Conservation (phyloP, 2,329 filamentous ascomycete genomes). For the Sporothrix euskadiensis region DNA sequence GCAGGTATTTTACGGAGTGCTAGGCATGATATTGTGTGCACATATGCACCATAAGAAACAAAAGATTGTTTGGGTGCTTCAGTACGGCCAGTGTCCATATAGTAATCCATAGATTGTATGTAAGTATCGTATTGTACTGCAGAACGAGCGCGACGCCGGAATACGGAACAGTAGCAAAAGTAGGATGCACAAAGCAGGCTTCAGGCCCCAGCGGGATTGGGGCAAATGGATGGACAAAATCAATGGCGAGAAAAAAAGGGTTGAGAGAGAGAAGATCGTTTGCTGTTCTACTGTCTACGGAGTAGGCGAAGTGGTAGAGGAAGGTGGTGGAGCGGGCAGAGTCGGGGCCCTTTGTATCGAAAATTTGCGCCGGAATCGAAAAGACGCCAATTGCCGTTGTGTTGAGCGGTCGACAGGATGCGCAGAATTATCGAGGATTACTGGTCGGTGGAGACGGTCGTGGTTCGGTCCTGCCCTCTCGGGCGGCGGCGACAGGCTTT, state of each 20-base stretch:
- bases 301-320: background rate
- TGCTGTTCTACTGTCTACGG: background rate
- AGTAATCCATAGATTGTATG: no score
- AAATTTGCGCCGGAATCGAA: conserved; percentile 36
- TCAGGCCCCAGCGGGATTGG: background rate
- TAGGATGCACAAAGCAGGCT: background rate
- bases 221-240: background rate
- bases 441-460: background rate
- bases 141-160: background rate
- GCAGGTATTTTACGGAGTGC: background rate
- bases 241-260: background rate
- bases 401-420: background rate
- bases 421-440: background rate
- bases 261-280: background rate
- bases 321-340: background rate
- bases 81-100: background rate
- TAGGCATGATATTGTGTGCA: background rate
- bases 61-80: background rate
- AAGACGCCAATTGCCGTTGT: conserved; percentile 21
- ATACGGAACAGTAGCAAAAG: background rate
- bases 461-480: conserved; percentile 6
- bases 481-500: background rate
- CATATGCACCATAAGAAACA: background rate
- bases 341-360: conserved; percentile 32
- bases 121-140: background rate